A percentile compares a stretch with the other conserved stretches of the same genome.
Conservation (phyloP, 2,329 filamentous ascomycete genomes). For the Fusarium xylarioides region DNA sequence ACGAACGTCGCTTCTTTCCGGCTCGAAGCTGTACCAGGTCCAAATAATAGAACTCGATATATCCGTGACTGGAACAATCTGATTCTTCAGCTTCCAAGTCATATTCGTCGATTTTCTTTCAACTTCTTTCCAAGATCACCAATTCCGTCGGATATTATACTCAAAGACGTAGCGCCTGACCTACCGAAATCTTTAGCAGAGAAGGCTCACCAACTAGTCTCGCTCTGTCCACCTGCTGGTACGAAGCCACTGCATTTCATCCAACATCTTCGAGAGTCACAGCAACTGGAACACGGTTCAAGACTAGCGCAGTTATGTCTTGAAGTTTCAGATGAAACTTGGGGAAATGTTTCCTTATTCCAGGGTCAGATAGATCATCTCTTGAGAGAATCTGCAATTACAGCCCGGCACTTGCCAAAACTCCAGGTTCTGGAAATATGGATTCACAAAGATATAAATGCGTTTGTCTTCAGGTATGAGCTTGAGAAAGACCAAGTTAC, state of each 20-base stretch:
- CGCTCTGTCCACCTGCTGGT: neutral
- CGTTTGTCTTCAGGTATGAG: neutral
- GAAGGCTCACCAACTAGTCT: neutral
- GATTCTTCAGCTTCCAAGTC: neutral
- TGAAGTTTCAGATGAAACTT: fast-evolving
- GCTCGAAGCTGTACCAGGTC: neutral
- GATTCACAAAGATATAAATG: fast-evolving
- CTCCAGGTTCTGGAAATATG: neutral
- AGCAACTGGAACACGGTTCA: neutral
- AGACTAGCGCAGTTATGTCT: neutral
- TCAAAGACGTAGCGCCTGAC: neutral
- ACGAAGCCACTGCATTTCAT: fast-evolving
- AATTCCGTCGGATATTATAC: no score
- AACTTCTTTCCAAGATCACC: neutral
- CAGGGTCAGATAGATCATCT: fast-evolving
- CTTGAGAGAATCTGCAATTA: neutral
- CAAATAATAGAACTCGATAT: neutral
- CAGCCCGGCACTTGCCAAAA: fast-evolving
- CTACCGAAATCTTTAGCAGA: neutral
- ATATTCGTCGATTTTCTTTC: neutral
- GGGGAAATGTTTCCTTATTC: fast-evolving
- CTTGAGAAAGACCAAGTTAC: no score
- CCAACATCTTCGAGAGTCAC: neutral
- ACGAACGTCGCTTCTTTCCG: neutral
- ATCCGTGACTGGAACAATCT: fast-evolving